These are phyloP conservation scores for Smittium mucronatum DNA, from an alignment of 371 early-diverging fungal species.

Conservation along the genomic window DNA sequence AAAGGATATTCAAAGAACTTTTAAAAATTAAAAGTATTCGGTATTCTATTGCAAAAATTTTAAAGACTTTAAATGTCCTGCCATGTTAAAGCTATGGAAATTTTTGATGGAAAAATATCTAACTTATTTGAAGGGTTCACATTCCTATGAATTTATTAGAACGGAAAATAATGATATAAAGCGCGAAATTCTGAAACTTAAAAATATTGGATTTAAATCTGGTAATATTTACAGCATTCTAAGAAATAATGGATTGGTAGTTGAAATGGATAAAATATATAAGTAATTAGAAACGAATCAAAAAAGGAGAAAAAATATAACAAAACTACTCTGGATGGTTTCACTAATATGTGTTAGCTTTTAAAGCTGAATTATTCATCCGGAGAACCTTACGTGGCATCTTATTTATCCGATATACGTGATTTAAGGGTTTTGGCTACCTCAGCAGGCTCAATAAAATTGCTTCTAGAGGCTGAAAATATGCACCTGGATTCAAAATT, in stretches of 20 bases:
- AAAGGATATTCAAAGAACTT: background rate
- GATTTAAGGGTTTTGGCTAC: background rate
- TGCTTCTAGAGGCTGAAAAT: background rate
- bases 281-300: background rate
- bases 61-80: background rate
- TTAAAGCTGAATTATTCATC: background rate
- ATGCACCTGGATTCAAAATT: background rate
- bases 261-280: background rate
- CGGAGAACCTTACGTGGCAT: background rate
- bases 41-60: background rate
- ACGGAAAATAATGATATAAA: background rate
- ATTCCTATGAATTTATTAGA: background rate
- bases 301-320: background rate
- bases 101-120: background rate
- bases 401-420: background rate
- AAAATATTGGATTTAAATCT: background rate
- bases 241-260: background rate
- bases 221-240: background rate
- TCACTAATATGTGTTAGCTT: background rate
- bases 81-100: background rate
- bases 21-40: background rate
- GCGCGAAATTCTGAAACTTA: background rate
- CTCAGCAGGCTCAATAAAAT: background rate
- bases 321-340: background rate
- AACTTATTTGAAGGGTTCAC: background rate